Percentiles rank a stretch among this genome's conserved stretches.
Conservation (phyloP, 148 eudicot species). For the Suaeda aralocaspica region DNA sequence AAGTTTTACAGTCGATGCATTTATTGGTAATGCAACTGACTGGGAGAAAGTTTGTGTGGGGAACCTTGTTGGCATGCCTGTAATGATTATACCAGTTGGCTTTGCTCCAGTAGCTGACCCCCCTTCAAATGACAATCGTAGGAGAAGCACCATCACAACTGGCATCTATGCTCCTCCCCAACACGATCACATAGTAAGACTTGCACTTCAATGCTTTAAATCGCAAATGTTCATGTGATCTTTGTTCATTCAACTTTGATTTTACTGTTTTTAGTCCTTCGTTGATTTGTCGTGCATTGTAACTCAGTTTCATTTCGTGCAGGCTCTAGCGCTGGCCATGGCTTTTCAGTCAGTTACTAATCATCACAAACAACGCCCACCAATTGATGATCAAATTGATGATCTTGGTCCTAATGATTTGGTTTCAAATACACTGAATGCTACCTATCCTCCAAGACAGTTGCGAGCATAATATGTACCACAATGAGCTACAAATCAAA, state of each 20-base stretch:
- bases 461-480: conserved; percentile 17
- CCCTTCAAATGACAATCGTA: conserved; percentile 38
- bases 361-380: conserved; percentile 82
- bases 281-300: no score
- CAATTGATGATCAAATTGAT: conserved; percentile 70
- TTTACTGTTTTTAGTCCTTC: no score
- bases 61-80: conserved; percentile 91
- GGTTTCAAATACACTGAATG: conserved; percentile 36
- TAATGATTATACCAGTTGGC: conserved; percentile 70
- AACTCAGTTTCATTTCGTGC: background rate
- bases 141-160: conserved; percentile 63
- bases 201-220: background rate
- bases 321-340: conserved; percentile 83
- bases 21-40: conserved; percentile 72
- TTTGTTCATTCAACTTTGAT: no score
- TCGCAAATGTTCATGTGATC: no score
- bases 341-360: conserved; percentile 69
- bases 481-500: background rate
- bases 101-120: conserved; percentile 43
- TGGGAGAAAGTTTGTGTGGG: conserved; percentile 88
- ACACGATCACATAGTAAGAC: conserved; percentile 75
- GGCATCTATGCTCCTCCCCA: conserved; percentile 85
- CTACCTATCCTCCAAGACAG: conserved; percentile 36
- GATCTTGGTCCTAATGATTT: conserved; percentile 48
- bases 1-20: conserved; percentile 70